Percentiles rank a stretch among this genome's conserved stretches.
These are phyloP conservation scores for Globisporangium recalcitrans DNA, from an alignment of 352 stramenopile genomes.

Conservation along the genomic window DNA sequence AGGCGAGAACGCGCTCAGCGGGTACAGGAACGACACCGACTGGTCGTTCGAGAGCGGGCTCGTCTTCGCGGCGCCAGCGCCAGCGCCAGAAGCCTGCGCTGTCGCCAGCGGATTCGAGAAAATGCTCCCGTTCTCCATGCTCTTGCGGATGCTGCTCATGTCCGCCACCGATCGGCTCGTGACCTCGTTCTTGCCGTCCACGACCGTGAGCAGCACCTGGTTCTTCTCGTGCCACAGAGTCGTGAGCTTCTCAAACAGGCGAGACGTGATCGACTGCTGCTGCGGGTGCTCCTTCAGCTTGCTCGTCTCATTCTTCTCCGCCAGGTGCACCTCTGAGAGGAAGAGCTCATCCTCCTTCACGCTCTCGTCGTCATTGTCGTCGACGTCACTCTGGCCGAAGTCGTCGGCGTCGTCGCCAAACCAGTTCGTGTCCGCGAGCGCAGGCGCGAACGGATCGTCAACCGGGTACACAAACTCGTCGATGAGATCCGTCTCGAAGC, in stretches of 20 bases:
- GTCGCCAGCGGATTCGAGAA: slow-evolving; percentile 47
- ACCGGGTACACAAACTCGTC: slow-evolving; percentile 82
- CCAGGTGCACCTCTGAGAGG: slow-evolving; percentile 18
- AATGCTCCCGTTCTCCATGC: slow-evolving; percentile 55
- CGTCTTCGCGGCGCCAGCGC: slow-evolving; percentile 18
- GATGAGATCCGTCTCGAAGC: slow-evolving; percentile 64
- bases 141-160: slow-evolving; percentile 76
- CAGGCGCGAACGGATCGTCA: slow-evolving; percentile 63
- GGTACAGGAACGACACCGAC: slow-evolving; percentile 82
- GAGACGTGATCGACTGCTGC: slow-evolving; percentile 46
- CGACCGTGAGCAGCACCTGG: slow-evolving; percentile 71
- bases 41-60: slow-evolving; percentile 38
- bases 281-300: slow-evolving; percentile 16
- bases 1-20: slow-evolving; percentile 68
- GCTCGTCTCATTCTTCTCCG: slow-evolving; percentile 9
- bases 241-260: slow-evolving; percentile 75
- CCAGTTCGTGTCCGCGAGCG: slow-evolving; percentile 59
- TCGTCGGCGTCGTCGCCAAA: slow-evolving; percentile 51
- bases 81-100: slow-evolving; percentile 17
- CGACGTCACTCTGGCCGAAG: slow-evolving; percentile 51
- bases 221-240: slow-evolving; percentile 83
- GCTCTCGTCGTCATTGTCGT: slow-evolving; percentile 38
- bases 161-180: slow-evolving; percentile 69
- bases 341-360: slow-evolving; percentile 19
- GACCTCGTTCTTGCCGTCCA: slow-evolving; percentile 67